Evolutionary conservation across 257 asterid genomes (phyloP).

Genomic region (Asclepias syriaca): DNA sequence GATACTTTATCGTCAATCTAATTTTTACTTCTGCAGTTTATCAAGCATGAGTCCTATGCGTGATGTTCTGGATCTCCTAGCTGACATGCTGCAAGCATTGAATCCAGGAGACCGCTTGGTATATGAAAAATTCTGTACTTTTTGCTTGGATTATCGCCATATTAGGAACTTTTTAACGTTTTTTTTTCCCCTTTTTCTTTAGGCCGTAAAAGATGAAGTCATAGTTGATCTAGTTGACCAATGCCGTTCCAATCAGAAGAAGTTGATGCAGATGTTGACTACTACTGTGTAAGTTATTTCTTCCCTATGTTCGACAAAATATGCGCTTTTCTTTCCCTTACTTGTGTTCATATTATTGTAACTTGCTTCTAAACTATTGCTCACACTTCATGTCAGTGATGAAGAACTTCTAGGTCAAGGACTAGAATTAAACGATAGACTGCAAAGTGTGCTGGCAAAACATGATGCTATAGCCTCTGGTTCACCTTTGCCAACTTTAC

Average conservation of each 20-base stretch:
- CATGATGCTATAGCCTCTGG: slow-evolving; percentile 89
- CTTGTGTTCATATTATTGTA: not conserved
- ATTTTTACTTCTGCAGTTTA: slow-evolving; percentile 35
- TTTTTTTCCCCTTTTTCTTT: slow-evolving; percentile 1
- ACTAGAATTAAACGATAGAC: slow-evolving; percentile 73
- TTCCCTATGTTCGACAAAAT: not conserved
- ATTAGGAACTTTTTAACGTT: slow-evolving; percentile 4
- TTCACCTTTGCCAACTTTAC: slow-evolving; percentile 43
- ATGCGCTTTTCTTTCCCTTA: slow-evolving; percentile 3
- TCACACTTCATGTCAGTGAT: slow-evolving; percentile 41
- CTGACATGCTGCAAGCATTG: slow-evolving; percentile 82
- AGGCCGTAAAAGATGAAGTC: slow-evolving; percentile 75
- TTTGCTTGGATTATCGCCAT: slow-evolving; percentile 5
- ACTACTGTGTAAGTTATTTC: slow-evolving; percentile 44
- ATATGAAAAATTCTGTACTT: slow-evolving; percentile 13
- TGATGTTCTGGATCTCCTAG: slow-evolving; percentile 58
- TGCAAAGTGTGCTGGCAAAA: slow-evolving; percentile 63
- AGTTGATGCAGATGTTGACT: slow-evolving; percentile 66
- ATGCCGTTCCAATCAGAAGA: slow-evolving; percentile 74
- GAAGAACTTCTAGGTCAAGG: slow-evolving; percentile 87
- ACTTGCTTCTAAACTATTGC: not conserved
- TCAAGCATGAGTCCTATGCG: slow-evolving; percentile 56
- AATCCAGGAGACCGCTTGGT: slow-evolving; percentile 58
- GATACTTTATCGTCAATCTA: not conserved
- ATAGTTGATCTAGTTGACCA: slow-evolving; percentile 76